These are phyloP conservation scores for Rheum nobile DNA, from an alignment of 148 eudicot species.

Conservation along the genomic window DNA sequence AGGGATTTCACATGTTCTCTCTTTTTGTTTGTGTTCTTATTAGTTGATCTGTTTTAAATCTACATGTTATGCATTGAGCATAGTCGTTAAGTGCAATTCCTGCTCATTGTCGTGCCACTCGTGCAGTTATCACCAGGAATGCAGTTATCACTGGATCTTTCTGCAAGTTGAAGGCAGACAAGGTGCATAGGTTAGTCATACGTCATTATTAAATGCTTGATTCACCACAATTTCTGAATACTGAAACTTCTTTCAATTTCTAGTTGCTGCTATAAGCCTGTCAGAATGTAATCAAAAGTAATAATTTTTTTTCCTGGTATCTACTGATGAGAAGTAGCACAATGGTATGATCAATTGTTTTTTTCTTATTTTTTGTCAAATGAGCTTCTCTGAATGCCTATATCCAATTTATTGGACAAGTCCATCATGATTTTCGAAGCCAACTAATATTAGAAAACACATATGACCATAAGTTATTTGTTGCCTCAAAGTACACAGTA, in stretches of 20 bases:
- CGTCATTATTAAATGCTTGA: neutral
- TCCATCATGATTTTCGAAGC: neutral
- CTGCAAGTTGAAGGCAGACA: slow-evolving; percentile 18
- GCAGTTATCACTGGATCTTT: slow-evolving; percentile 12
- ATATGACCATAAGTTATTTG: neutral
- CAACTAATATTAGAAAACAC: neutral
- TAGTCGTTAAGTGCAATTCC: neutral
- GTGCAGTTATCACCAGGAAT: neutral
- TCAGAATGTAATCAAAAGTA: neutral
- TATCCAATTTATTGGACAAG: neutral
- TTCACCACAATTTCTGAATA: neutral
- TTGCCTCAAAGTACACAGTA: neutral
- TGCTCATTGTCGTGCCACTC: neutral
- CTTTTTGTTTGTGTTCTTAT: too few relatives aligned
- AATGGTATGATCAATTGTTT: neutral
- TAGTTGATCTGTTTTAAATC: too few relatives aligned
- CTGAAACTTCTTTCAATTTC: neutral
- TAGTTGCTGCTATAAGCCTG: neutral
- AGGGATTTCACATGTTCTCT: too few relatives aligned
- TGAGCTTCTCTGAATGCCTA: neutral
- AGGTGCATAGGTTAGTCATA: neutral
- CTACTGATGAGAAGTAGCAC: neutral
- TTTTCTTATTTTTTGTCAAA: neutral
- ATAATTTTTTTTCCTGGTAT: neutral
- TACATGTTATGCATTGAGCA: neutral